These are phyloP conservation scores for Cenchrus purpureus DNA, from an alignment of 176 grass and related monocot genomes.

Conservation along the genomic window DNA sequence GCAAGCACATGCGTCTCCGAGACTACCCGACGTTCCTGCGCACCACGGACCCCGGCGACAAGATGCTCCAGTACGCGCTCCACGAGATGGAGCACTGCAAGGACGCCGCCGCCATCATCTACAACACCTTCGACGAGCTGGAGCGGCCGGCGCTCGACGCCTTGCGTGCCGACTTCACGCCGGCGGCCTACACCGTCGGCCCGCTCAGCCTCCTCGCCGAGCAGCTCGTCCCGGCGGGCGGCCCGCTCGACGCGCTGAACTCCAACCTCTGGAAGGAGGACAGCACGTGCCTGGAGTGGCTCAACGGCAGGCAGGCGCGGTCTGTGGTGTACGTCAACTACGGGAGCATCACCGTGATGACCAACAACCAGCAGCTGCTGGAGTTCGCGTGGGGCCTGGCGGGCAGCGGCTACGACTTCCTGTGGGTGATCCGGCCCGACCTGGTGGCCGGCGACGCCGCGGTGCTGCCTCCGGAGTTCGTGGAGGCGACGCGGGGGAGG, in stretches of 20 bases:
- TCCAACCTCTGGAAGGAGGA: constrained; percentile 36
- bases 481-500: constrained; percentile 31
- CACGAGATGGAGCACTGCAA: constrained; percentile 20
- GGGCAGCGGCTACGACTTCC: constrained; percentile 53
- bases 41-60: constrained; percentile 34
- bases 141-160: constrained; percentile 40
- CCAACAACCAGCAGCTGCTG: not conserved
- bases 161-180: constrained; percentile 37
- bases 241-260: not conserved
- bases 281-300: constrained; percentile 37
- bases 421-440: constrained; percentile 68
- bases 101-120: constrained; percentile 31
- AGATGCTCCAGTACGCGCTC: not conserved
- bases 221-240: not conserved
- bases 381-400: constrained; percentile 90
- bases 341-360: constrained; percentile 40
- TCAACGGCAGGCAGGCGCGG: constrained; percentile 14
- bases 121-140: constrained; percentile 58
- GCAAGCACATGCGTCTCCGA: constrained; percentile 34
- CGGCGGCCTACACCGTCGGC: constrained; percentile 45
- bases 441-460: constrained; percentile 45
- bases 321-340: constrained; percentile 56
- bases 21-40: constrained; percentile 42
- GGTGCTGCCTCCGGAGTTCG: constrained; percentile 43
- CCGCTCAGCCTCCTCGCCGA: constrained; percentile 31